Base-by-base conservation (phyloP, 2,329 filamentous ascomycete species). In the Ramularia endophylla region DNA sequence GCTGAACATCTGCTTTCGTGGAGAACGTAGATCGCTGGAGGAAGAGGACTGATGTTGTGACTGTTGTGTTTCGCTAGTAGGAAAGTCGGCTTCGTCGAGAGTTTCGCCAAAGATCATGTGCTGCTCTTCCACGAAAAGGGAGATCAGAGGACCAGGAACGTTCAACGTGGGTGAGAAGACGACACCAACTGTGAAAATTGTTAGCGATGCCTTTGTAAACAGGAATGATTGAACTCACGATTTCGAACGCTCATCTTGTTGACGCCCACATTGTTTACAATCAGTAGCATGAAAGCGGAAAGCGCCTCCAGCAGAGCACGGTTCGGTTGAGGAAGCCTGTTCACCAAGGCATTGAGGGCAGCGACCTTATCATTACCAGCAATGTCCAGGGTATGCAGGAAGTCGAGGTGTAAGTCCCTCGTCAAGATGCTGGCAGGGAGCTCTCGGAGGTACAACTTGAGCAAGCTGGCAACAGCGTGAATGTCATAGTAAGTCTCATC, bases 221-320 rank as follows among this genome's bases (percentile, higher is more conserved):
- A 16, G 17, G 16, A 11, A 20, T 28, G 19, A n/a, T 7, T n/a
- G 9, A 12, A 53, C 64, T 60, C 54, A 68, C 65, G 69, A 59
- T 98, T 98, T 52, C 90, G 82, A 39, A 95, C 86, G 8, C 86
- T 95, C 92, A 98, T 98, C 73, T 95, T 97, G 71, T 98, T 98
- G 48, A 84, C 72, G 54, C 86, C 82, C 5, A 87, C 74, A 55
- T 95, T 88, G 64, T 92, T 88, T 59, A 95, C 87, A 55, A 98
- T 90, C 57, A 85, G 83, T 59, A 95, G 87, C 55, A 98, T 68
- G 67, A 95, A 95, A 3, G 85, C 80, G 35, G 90, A 86, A 41
- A 98, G 70, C 49, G 94, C 88, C 56, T 84, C 82, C 28, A 98
- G 73, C 31, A 98, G 71, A 2, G 85, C 81, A 34, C 82, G 78